Evolutionary conservation across 352 stramenopile species (phyloP).

Genomic region (Phytophthora sp.): DNA sequence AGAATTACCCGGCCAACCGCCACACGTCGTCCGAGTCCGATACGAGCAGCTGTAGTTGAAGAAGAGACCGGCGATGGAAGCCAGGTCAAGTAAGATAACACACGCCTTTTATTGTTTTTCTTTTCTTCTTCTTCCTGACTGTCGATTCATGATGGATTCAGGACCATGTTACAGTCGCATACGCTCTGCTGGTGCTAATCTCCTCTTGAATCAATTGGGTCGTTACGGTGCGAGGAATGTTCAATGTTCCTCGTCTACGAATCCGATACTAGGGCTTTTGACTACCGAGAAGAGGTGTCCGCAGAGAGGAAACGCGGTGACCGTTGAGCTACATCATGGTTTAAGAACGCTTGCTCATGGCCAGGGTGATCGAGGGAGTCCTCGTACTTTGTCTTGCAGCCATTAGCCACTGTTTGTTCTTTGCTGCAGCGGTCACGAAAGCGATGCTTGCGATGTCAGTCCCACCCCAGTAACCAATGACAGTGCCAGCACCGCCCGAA

Average conservation of each 20-base stretch:
- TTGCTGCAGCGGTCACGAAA: too few species aligned
- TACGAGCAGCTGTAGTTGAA: slow-evolving; percentile 32
- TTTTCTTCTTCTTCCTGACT: not conserved
- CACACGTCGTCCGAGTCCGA: slow-evolving; percentile 26
- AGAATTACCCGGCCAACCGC: slow-evolving; percentile 22
- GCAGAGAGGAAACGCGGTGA: slow-evolving; percentile 6
- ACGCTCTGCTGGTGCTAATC: not conserved
- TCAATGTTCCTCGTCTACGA: slow-evolving; percentile 3
- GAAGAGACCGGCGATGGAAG: not conserved
- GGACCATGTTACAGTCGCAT: not conserved
- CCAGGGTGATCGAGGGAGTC: too few species aligned
- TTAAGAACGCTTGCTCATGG: not conserved
- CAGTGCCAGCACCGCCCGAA: too few species aligned
- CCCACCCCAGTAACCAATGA: too few species aligned
- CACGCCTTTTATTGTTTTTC: slow-evolving; percentile 17
- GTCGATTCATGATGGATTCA: not conserved
- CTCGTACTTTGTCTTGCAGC: too few species aligned
- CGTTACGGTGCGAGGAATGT: not conserved
- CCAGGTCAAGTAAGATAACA: slow-evolving; percentile 7
- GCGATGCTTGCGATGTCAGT: too few species aligned
- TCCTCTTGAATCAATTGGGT: too few species aligned
- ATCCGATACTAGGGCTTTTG: too few species aligned
- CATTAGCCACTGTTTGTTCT: too few species aligned
- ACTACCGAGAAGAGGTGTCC: slow-evolving; percentile 11
- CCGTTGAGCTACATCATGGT: too few species aligned